These are phyloP conservation scores for Bipolaris bicolor DNA, from an alignment of 2,329 filamentous ascomycete species.

Conservation along the genomic window DNA sequence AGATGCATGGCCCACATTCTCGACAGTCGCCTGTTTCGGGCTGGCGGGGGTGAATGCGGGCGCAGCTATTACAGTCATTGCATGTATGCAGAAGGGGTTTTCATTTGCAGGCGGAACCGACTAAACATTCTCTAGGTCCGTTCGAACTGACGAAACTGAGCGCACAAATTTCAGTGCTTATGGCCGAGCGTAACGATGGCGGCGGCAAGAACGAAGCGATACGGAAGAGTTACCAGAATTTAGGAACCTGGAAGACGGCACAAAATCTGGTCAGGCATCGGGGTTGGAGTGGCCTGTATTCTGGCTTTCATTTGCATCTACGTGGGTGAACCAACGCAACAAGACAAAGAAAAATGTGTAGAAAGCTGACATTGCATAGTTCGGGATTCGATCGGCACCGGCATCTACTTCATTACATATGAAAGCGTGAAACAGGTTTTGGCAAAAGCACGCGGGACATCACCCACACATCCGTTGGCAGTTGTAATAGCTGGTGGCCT, in stretches of 20 bases:
- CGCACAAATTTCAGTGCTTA: constrained; percentile 81
- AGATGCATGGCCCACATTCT: constrained; percentile 73
- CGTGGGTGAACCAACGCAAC: constrained; percentile 57
- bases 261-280: constrained; percentile 77
- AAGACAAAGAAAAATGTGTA: background rate
- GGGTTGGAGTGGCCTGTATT: constrained; percentile 76
- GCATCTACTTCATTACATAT: constrained; percentile 88
- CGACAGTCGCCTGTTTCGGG: constrained; percentile 77
- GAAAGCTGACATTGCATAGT: constrained; percentile 57
- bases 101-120: background rate
- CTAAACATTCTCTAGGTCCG: constrained; percentile 60
- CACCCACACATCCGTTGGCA: constrained; percentile 78
- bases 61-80: constrained; percentile 78
- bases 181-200: constrained; percentile 66
- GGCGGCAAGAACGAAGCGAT: constrained; percentile 45
- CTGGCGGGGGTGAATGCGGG: constrained; percentile 79
- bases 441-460: constrained; percentile 73
- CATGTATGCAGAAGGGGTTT: constrained; percentile 59
- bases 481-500: constrained; percentile 79
- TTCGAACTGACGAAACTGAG: constrained; percentile 91
- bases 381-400: constrained; percentile 81
- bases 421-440: constrained; percentile 84
- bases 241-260: constrained; percentile 77
- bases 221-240: constrained; percentile 71
- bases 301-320: constrained; percentile 78